Base-by-base conservation (phyloP, 1,139 yeast species). In the Sugiyamaella neomexicana region DNA sequence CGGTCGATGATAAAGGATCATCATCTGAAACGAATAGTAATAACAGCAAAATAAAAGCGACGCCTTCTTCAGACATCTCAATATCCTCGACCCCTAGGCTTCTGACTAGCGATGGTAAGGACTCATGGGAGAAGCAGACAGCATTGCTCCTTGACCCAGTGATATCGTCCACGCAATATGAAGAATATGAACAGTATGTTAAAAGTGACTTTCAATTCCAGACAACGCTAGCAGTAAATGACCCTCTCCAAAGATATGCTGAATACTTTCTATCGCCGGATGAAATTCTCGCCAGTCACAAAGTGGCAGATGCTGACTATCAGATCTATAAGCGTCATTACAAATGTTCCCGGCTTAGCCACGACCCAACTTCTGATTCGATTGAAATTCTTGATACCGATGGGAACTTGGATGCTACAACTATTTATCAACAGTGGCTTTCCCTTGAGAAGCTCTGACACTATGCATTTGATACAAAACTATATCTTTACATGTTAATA, bases 251-350 rank as follows among this genome's bases (percentile, higher is more conserved):
- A 29, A 44, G 44, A 9, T 59, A 59, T 48, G 40, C 31, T 8
- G 53, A 47, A 5, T 55, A 51, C 39, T 50, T 52, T 20, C 17
- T 32, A 17, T 54, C 57, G 12, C 57, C 62, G 2, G 60, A 56
- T 17, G 47, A 49, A 25, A 54, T 58, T 36, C 42, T 59, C 17
- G 44, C 59, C 20, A 54, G 43, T 29, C 52, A 45, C n/a, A 45
- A 43, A 15, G 53, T 60, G 20, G 53, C 55, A 15, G 51, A 52
- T 9, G 53, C 15, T 25, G 61, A 58, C 27, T 55, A 55, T 37
- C 50, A 55, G n/a, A 49, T 46, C 15, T 60, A 60, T 41, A 45
- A 55, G 47, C 46, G 52, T 23, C 51, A 52, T 43, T 53, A 57
- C 43, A 54, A 58, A 20, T 41, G 48, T 25, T 50, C 56, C 10